Evolutionary conservation across 345 rosid genomes (phyloP), one percentile per base, ranked within the genome.

Genomic region (Reutealis trisperma): DNA sequence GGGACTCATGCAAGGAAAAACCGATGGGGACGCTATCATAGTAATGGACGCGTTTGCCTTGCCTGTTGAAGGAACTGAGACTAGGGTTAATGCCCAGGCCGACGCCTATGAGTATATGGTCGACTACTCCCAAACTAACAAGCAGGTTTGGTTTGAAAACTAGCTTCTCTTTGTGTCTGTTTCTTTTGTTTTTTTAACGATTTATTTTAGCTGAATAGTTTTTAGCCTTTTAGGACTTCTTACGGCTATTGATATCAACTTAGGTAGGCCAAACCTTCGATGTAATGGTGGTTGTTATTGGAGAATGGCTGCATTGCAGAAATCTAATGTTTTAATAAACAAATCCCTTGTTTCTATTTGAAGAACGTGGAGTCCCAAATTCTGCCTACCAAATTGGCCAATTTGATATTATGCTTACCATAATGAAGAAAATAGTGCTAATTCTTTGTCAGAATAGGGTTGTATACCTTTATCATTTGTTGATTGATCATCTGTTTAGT

Each of bases 71-170:
- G 98, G 99, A 3, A 96, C 99, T 22, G 99, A 94, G 75, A 85
- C 90, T 85, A 90, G 97, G 90, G 98, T 96, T 83, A 96, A 96
- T 80, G 99, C 99, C 51, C 99, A 96, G 84, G 97, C 96, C 7
- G 99, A 96, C 85, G 99, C 99, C 5, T 96, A 96, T 63, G 99
- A 94, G 87, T 96, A 96, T 58, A 96, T 96, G 99, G 99, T 96
- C 62, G 99, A 96, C 51, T 96, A 96, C 65, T 94, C 98, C 1
- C 97, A 91, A 87, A 96, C 98, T 62, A 96, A 92, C 82, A 96
- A 92, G 86, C 95, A 90, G 98, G 99, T 93, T 32, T 63, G 32
- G 18, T 25, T 55, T 55, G 8, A 27, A 47, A 47, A 6, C 18
- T 49, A 47, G 37, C 6, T 54, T 54, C 59, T 54, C 59, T 54